phyloP scores from a whole-genome alignment of 148 eudicot genomes.

The Rhododendron henanense region DNA sequence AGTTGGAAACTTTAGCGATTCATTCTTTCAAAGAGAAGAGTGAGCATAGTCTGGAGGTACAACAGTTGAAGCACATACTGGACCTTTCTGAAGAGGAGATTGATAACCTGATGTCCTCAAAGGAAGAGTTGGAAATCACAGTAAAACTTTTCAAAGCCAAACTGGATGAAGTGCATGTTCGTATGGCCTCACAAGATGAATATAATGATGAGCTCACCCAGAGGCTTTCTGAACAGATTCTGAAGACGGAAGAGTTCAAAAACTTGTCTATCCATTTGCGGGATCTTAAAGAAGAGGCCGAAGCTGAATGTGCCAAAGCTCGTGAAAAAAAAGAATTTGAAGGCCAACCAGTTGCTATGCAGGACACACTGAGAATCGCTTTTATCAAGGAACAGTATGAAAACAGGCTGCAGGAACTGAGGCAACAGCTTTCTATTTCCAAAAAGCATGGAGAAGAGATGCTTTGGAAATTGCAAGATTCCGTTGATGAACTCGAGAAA shows the following conservation, averaged over 20 bases:
- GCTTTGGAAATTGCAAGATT: slow-evolving; percentile 85
- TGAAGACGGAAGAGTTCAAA: slow-evolving; percentile 85
- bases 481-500: slow-evolving; percentile 67
- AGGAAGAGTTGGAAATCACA: slow-evolving; percentile 55
- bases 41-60: slow-evolving; percentile 15
- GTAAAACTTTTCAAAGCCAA: slow-evolving; percentile 46
- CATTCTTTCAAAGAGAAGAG: slow-evolving; percentile 19
- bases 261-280: slow-evolving; percentile 79
- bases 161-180: slow-evolving; percentile 37
- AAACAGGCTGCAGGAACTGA: slow-evolving; percentile 70
- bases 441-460: slow-evolving; percentile 89
- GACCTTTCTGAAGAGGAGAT: slow-evolving; percentile 37
- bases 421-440: slow-evolving; percentile 69
- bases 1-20: slow-evolving; percentile 23
- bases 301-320: slow-evolving; percentile 45
- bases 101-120: slow-evolving; percentile 36
- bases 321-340: slow-evolving; percentile 59
- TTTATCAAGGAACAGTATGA: slow-evolving; percentile 93
- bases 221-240: slow-evolving; percentile 70
- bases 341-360: slow-evolving; percentile 42
- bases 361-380: slow-evolving; percentile 81
- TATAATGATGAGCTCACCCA: slow-evolving; percentile 44
- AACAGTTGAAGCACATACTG: slow-evolving; percentile 11
- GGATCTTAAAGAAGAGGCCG: slow-evolving; percentile 89
- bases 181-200: slow-evolving; percentile 23